phyloP scores from a whole-genome alignment of 352 stramenopile genomes.

The Stramenopiles sp. region DNA sequence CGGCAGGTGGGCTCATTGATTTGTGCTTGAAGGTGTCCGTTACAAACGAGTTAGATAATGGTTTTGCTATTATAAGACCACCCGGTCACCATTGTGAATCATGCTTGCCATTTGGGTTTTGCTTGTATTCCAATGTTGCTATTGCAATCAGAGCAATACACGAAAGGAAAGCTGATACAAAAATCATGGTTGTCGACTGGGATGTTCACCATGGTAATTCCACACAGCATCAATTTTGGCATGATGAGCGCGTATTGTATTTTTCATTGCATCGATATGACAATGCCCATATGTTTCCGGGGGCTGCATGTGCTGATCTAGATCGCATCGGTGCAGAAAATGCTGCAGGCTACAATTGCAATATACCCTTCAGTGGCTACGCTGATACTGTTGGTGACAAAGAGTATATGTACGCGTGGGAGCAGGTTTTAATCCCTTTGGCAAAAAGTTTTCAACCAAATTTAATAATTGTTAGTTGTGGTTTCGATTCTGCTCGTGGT shows the following conservation, averaged over 20 bases:
- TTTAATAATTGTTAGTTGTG: constrained; percentile 74
- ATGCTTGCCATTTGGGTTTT: constrained; percentile 42
- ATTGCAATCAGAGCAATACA: constrained; percentile 30
- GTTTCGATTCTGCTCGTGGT: constrained; percentile 80
- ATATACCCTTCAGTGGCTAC: constrained; percentile 28
- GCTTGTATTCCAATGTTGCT: constrained; percentile 50
- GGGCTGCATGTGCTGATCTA: constrained; percentile 29
- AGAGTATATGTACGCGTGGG: constrained; percentile 43
- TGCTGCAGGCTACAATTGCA: constrained; percentile 38
- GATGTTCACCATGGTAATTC: constrained; percentile 69
- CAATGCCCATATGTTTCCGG: constrained; percentile 24
- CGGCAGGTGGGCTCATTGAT: not conserved
- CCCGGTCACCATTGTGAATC: constrained; percentile 70
- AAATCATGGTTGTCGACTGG: constrained; percentile 55
- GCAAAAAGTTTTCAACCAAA: constrained; percentile 68
- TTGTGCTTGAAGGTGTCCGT: not conserved
- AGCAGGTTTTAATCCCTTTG: constrained; percentile 47
- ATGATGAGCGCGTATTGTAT: constrained; percentile 43
- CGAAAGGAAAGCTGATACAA: constrained; percentile 18
- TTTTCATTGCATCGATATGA: constrained; percentile 29
- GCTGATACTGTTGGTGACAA: constrained; percentile 6
- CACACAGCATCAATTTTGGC: constrained; percentile 47
- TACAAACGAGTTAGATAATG: not conserved
- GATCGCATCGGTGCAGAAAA: constrained; percentile 30
- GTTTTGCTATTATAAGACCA: constrained; percentile 53